These are phyloP conservation scores for Talaromyces thailandensis DNA, from an alignment of 495 filamentous ascomycete species.

Conservation along the genomic window DNA sequence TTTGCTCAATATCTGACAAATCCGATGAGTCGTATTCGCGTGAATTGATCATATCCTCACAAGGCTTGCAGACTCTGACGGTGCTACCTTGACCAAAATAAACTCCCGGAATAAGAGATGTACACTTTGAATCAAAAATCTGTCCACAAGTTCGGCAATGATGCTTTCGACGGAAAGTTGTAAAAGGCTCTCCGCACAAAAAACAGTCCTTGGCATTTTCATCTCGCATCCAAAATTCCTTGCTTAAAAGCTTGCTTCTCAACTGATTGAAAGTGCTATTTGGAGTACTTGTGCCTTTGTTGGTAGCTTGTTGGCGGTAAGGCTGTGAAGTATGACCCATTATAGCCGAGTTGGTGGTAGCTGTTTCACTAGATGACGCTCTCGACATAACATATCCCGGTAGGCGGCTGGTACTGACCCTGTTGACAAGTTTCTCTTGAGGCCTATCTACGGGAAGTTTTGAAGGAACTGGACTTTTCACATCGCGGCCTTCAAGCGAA, in stretches of 20 bases:
- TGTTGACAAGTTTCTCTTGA: slow-evolving; percentile 15
- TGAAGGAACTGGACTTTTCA: slow-evolving; percentile 16
- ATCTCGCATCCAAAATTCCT: slow-evolving; percentile 99
- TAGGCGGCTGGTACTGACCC: slow-evolving; percentile 18
- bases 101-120: slow-evolving; percentile 73
- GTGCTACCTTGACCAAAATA: slow-evolving; percentile 81
- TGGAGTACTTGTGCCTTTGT: slow-evolving; percentile 29
- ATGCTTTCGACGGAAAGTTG: slow-evolving; percentile 91
- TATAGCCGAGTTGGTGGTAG: slow-evolving; percentile 20
- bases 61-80: slow-evolving; percentile 90
- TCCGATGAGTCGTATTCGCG: slow-evolving; percentile 87
- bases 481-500: slow-evolving; percentile 22
- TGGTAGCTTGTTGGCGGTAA: slow-evolving; percentile 11
- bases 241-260: slow-evolving; percentile 76
- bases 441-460: slow-evolving; percentile 14
- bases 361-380: slow-evolving; percentile 24
- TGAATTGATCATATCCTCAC: slow-evolving; percentile 82
- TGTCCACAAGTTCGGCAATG: slow-evolving; percentile 90
- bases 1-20: slow-evolving; percentile 67
- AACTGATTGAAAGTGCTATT: slow-evolving; percentile 41
- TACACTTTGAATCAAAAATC: slow-evolving; percentile 97
- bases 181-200: slow-evolving; percentile 78
- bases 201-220: slow-evolving; percentile 98
- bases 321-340: slow-evolving; percentile 11
- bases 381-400: slow-evolving; percentile 28